These are phyloP conservation scores for Funneliformis geosporum DNA, from an alignment of 192 early-diverging fungal genomes.

Conservation along the genomic window DNA sequence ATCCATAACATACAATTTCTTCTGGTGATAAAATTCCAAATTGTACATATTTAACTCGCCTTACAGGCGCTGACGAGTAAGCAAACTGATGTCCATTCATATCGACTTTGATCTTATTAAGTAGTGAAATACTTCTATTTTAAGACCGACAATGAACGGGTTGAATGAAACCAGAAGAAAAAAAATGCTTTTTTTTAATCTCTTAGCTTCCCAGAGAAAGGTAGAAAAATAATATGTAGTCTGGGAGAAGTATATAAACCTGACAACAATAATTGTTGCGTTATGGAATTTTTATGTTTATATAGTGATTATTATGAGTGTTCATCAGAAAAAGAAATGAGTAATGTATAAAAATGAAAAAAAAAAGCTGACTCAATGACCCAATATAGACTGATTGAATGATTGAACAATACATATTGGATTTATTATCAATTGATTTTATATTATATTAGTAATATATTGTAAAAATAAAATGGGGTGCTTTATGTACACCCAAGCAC, in stretches of 20 bases:
- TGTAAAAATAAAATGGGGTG: constrained; percentile 22
- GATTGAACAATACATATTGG: background rate
- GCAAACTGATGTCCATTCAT: constrained; percentile 69
- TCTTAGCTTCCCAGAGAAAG: constrained; percentile 15
- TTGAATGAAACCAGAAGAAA: constrained; percentile 4
- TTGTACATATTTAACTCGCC: constrained; percentile 87
- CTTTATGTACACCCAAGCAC: background rate
- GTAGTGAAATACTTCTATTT: background rate
- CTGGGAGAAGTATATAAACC: constrained; percentile 10
- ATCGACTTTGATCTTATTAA: constrained; percentile 24
- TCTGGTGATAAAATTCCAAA: constrained; percentile 96
- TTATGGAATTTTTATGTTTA: constrained; percentile 9
- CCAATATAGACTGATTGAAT: background rate
- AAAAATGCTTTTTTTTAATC: background rate
- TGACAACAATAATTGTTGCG: constrained; percentile 4
- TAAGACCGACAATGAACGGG: background rate
- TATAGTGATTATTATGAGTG: constrained; percentile 20
- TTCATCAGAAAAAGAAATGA: background rate
- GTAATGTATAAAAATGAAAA: constrained; percentile 15
- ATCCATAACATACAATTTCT: constrained; percentile 79
- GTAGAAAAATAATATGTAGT: background rate
- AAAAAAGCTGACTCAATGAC: background rate
- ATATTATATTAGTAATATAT: background rate
- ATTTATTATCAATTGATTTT: background rate
- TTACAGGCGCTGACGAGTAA: constrained; percentile 77